Base-by-base conservation (phyloP, 495 filamentous ascomycete species). In the Penicillium coffeae region DNA sequence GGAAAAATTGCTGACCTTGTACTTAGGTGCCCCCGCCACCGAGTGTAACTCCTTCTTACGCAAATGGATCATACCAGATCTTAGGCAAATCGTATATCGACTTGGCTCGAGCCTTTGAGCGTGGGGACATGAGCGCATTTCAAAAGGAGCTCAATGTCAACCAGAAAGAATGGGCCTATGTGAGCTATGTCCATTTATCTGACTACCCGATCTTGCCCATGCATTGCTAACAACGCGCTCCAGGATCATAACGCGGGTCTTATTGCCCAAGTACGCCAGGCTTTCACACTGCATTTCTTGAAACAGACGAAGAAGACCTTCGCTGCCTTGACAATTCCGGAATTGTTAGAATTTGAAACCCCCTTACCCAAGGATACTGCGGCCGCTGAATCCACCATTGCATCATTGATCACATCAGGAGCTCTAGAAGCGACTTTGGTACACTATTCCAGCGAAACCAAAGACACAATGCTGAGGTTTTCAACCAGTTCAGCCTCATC, bases 61-160 rank as follows among this genome's bases (percentile, higher is more conserved):
- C 81, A 9, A 65, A 73, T 38, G 88, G 86, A 52, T 54, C 65
- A 3, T 86, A 83, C 47, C 75, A 74, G 38, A 65, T 71, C 4
- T 53, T 88, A 15, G 76, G 80, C 30, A 89, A 81, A 54, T 79
- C 87, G 13, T 96, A 97, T 61, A 68, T 84, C 5, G 66, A 74
- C 20, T 64, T 96, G 27, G 87, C 81, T 4, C 72, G 77, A 6
- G 73, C 82, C 6, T 97, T 95, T 55, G 77, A 82, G 55, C 63
- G 73, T 33, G 72, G 77, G 12, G 75, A 84, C 41, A 69, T 77
- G 10, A 64, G 70, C 2, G 74, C 68, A 48, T 68, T 93, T 15
- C 72, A 72, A 50, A 65, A 72, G 8, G 87, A 91, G 59, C 68
- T 77, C 25, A 72, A 83, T 15, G 58, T 67, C 12, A 80, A 77